Evolutionary conservation across 441 rosid genomes (phyloP).

Genomic region (Hura crepitans): DNA sequence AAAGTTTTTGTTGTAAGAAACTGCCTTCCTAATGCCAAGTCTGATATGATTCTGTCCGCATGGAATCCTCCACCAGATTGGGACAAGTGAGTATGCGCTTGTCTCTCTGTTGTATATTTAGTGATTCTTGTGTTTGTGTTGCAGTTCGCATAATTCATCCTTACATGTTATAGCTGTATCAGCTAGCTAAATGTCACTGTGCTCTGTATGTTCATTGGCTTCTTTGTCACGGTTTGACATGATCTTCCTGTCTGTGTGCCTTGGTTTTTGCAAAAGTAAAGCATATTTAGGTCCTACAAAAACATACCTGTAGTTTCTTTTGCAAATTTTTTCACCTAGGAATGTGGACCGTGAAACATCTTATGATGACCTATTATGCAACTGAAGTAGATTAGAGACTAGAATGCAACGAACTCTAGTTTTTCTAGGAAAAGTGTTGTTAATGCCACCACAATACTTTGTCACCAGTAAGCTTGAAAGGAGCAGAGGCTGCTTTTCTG

Average conservation of each 20-base stretch:
- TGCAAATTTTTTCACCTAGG: too few relatives aligned
- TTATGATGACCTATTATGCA: too few relatives aligned
- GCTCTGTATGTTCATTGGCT: neutral
- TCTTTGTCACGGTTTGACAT: neutral
- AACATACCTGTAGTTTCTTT: too few relatives aligned
- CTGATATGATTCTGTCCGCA: conserved; percentile 84
- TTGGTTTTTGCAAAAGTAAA: neutral
- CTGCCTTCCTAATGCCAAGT: conserved; percentile 74
- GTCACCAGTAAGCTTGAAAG: neutral
- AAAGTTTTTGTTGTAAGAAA: conserved; percentile 80
- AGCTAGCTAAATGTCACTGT: neutral
- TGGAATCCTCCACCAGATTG: conserved; percentile 99
- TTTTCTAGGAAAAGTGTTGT: too few relatives aligned
- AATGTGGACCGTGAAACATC: too few relatives aligned
- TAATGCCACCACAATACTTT: too few relatives aligned
- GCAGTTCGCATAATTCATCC: neutral
- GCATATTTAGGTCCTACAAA: neutral
- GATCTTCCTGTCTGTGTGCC: neutral
- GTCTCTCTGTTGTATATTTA: conserved; percentile 13
- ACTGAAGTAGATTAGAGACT: too few relatives aligned
- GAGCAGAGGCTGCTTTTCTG: conserved; percentile 6
- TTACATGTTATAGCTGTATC: neutral
- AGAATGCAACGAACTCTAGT: too few relatives aligned
- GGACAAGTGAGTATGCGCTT: conserved; percentile 80
- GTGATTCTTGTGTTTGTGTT: neutral